Evolutionary conservation across 768 basidiomycete species (phyloP).

Genomic region (Mycena indigotica): DNA sequence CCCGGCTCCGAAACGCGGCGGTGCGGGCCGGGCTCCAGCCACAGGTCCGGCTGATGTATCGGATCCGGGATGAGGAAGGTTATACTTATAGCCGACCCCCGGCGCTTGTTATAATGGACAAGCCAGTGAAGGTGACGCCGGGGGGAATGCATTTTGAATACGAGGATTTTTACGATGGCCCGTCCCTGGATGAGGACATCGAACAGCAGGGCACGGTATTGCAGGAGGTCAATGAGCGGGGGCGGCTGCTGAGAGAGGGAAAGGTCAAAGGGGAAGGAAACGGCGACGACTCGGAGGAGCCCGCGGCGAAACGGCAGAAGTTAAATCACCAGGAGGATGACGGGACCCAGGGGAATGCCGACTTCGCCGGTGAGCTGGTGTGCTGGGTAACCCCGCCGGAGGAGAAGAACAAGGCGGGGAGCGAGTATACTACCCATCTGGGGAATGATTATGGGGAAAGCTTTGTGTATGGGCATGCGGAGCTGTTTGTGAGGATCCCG

Average conservation of each 20-base stretch:
- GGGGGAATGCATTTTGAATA: neutral
- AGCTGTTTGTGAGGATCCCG: slow-evolving; percentile 2
- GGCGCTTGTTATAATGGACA: neutral
- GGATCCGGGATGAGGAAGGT: neutral
- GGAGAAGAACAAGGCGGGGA: neutral
- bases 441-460: slow-evolving; percentile 1
- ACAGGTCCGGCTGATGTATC: slow-evolving; percentile 2
- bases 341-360: neutral
- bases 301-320: too few species aligned
- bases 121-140: neutral
- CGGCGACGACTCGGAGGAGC: too few species aligned
- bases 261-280: too few species aligned
- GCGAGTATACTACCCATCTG: neutral
- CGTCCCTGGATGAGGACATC: neutral
- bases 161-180: too few species aligned
- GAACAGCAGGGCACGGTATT: neutral
- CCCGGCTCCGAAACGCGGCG: slow-evolving; percentile 1
- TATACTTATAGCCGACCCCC: neutral
- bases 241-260: too few species aligned
- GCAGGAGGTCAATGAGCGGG: neutral
- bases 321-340: neutral
- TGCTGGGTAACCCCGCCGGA: slow-evolving; percentile 11
- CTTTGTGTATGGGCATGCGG: slow-evolving; percentile 10
- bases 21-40: slow-evolving; percentile 2
- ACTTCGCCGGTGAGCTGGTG: neutral